These are phyloP conservation scores for Sporothrix variecibatus DNA, from an alignment of 2,329 filamentous ascomycete genomes.

Conservation along the genomic window DNA sequence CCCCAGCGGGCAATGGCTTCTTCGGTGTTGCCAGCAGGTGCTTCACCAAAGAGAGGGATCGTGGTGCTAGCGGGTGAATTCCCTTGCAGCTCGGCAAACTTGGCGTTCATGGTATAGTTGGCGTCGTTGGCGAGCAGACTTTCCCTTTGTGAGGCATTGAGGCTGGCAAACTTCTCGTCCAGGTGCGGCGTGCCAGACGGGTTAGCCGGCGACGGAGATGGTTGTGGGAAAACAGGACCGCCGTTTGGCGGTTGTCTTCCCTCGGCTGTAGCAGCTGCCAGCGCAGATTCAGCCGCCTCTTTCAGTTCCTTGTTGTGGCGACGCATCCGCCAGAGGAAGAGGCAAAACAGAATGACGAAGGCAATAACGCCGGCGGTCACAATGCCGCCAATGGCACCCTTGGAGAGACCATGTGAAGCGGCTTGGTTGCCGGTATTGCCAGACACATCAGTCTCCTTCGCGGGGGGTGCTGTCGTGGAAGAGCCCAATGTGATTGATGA, in stretches of 20 bases:
- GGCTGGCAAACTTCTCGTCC: neutral
- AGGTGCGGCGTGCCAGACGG: neutral
- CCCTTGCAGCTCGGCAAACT: slow-evolving; percentile 5
- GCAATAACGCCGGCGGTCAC: slow-evolving; percentile 37
- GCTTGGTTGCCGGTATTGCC: neutral
- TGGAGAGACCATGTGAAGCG: slow-evolving; percentile 31
- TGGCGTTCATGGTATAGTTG: neutral
- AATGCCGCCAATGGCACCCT: slow-evolving; percentile 41
- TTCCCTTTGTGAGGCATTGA: neutral
- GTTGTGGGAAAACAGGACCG: neutral
- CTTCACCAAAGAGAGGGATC: slow-evolving; percentile 22
- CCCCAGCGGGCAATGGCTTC: slow-evolving; percentile 20
- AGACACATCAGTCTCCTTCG: neutral
- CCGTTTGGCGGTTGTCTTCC: neutral
- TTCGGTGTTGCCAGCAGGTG: neutral
- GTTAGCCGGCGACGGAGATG: neutral
- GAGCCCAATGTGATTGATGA: slow-evolving; percentile 18
- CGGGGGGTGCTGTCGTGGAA: neutral
- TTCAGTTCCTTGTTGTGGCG: neutral
- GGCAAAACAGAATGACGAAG: slow-evolving; percentile 35
- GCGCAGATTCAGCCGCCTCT: neutral
- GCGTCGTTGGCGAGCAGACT: neutral
- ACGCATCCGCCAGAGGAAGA: slow-evolving; percentile 24
- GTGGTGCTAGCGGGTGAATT: neutral
- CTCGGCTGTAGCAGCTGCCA: neutral